Evolutionary conservation across 2,329 filamentous ascomycete genomes (phyloP).

Genomic region (Fusarium pseudonygamai): DNA sequence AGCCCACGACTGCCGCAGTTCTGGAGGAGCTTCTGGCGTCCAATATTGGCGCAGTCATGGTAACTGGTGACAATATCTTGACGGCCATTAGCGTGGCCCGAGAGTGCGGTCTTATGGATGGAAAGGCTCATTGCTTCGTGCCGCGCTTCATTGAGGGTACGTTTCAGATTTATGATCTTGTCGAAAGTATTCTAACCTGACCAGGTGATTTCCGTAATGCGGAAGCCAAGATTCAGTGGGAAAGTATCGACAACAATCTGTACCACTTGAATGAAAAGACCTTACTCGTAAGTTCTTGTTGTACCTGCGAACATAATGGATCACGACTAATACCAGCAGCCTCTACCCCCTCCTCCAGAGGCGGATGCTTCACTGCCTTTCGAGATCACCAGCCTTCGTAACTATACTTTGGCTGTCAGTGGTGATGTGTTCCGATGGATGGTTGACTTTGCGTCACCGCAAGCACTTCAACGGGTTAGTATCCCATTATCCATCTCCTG

Average conservation of each 20-base stretch:
- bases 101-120: slow-evolving; percentile 85
- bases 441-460: slow-evolving; percentile 86
- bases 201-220: slow-evolving; percentile 77
- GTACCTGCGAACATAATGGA: background rate
- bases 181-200: slow-evolving; percentile 14
- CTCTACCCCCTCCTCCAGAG: slow-evolving; percentile 74
- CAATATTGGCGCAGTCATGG: slow-evolving; percentile 92
- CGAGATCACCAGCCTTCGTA: slow-evolving; percentile 80
- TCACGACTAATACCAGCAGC: slow-evolving; percentile 55
- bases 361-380: slow-evolving; percentile 86
- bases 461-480: slow-evolving; percentile 75
- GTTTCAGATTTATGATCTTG: background rate
- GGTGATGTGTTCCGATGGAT: slow-evolving; percentile 98
- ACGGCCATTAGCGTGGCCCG: slow-evolving; percentile 96
- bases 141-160: slow-evolving; percentile 83
- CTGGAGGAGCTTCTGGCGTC: slow-evolving; percentile 84
- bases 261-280: slow-evolving; percentile 83
- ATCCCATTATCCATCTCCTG: background rate
- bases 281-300: slow-evolving; percentile 64
- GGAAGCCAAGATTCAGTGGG: slow-evolving; percentile 81
- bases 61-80: slow-evolving; percentile 96
- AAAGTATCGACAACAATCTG: slow-evolving; percentile 88
- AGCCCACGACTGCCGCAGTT: slow-evolving; percentile 83
- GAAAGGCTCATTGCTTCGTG: slow-evolving; percentile 88
- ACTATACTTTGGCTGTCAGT: slow-evolving; percentile 89